A percentile compares a stretch with the other conserved stretches of the same genome.
phyloP scores from a whole-genome alignment of 306 rosid species.

The Ochetophila trinervis region DNA sequence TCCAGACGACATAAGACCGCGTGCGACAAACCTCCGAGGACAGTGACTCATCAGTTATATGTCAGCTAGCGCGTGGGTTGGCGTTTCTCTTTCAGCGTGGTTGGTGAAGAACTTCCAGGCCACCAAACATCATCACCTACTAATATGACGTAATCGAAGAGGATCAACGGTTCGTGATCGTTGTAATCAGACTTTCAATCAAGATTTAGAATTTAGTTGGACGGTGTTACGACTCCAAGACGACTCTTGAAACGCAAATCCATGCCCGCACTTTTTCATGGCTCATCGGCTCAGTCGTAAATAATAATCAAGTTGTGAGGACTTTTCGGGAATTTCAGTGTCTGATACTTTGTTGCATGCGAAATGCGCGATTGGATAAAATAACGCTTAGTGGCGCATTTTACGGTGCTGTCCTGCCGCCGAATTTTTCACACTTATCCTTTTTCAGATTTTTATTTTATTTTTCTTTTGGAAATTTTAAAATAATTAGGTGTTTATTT shows the following conservation, averaged over 20 bases:
- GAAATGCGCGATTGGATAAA: constrained; percentile 18
- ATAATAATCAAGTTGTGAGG: neutral
- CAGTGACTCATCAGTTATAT: neutral
- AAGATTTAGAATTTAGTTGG: neutral
- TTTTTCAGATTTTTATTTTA: no score
- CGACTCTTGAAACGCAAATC: neutral
- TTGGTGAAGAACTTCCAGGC: constrained; percentile 19
- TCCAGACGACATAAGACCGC: neutral
- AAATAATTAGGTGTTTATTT: constrained; percentile 3
- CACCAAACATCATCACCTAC: constrained; percentile 22
- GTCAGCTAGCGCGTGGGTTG: constrained; percentile 16
- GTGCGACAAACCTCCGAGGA: neutral
- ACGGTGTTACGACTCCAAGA: constrained; percentile 10
- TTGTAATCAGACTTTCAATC: neutral
- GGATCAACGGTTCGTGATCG: constrained; percentile 10
- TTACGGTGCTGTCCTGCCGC: constrained; percentile 17
- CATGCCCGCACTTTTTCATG: neutral
- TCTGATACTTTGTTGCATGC: constrained; percentile 26
- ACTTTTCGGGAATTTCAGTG: neutral
- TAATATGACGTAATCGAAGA: constrained; percentile 5
- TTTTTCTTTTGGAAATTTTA: no score
- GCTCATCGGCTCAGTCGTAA: neutral
- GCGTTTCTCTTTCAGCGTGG: constrained; percentile 31
- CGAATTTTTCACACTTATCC: neutral
- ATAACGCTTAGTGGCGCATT: constrained; percentile 13